These are phyloP conservation scores for Funneliformis caledonium DNA, from an alignment of 371 early-diverging fungal genomes.

Conservation along the genomic window DNA sequence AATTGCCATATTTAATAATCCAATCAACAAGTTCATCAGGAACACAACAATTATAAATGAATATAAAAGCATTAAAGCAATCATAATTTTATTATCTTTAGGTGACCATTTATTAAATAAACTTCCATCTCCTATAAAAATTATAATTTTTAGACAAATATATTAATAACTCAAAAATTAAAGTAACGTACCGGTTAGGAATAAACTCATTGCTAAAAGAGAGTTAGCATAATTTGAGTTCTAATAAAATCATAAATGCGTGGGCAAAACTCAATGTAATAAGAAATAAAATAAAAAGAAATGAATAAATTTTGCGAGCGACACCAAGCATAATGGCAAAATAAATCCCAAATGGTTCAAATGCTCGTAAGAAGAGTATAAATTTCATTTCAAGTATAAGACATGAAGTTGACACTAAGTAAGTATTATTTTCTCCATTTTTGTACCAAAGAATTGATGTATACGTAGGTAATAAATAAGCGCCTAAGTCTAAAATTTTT, in stretches of 20 bases:
- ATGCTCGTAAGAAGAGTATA: constrained; percentile 3
- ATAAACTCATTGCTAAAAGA: no score
- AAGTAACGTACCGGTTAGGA: no score
- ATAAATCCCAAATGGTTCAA: not conserved
- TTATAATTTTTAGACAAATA: no score
- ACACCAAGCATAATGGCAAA: constrained; percentile 6
- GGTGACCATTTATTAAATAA: no score
- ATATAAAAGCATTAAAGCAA: no score
- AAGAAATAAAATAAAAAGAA: not conserved
- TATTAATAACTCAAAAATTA: no score
- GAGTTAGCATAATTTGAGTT: no score
- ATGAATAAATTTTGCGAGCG: not conserved
- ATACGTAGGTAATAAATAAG: not conserved
- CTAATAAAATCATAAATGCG: not conserved
- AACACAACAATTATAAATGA: no score
- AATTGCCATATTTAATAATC: no score
- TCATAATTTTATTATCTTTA: no score
- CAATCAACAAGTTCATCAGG: no score
- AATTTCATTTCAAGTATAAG: constrained; percentile 15
- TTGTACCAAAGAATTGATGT: not conserved
- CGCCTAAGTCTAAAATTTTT: not conserved
- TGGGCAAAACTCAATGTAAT: not conserved
- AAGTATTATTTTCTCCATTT: not conserved
- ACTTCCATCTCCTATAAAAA: no score
- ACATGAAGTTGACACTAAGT: not conserved